Conservation (phyloP, 805 yeast species). For the Metschnikowia kunwiensis region DNA sequence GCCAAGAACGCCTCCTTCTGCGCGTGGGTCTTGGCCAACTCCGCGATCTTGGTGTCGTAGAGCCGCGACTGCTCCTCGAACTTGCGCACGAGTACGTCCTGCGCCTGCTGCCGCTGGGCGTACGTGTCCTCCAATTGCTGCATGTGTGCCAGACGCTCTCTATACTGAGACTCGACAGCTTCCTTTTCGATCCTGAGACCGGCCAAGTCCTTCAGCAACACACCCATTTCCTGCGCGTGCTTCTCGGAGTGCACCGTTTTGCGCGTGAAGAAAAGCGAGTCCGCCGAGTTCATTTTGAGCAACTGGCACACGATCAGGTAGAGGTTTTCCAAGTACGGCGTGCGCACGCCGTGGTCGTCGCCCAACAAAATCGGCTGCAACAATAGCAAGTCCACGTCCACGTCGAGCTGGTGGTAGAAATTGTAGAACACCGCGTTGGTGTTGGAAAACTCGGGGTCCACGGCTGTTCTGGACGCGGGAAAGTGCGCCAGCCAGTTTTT, state of each 20-base stretch:
- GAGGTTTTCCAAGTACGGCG: constrained; percentile 86
- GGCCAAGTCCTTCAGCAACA: constrained; percentile 21
- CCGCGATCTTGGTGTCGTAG: constrained; percentile 15
- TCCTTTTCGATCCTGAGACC: constrained; percentile 18
- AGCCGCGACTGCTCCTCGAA: constrained; percentile 10
- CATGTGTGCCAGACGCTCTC: constrained; percentile 22
- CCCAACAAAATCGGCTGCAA: constrained; percentile 86
- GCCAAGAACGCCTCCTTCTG: constrained; percentile 10
- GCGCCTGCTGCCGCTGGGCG: constrained; percentile 18
- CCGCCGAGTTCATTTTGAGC: constrained; percentile 42
- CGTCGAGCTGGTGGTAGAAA: constrained; percentile 48
- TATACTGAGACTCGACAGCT: constrained; percentile 17
- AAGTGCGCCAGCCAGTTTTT: constrained; percentile 50
- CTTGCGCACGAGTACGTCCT: constrained; percentile 16
- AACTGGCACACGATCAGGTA: constrained; percentile 75
- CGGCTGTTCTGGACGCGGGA: constrained; percentile 27
- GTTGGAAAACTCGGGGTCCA: constrained; percentile 22
- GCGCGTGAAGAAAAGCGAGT: constrained; percentile 33
- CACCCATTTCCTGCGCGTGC: constrained; percentile 21
- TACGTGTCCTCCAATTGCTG: constrained; percentile 25
- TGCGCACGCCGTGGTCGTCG: constrained; percentile 81
- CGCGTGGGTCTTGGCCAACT: constrained; percentile 9
- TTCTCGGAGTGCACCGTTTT: constrained; percentile 19
- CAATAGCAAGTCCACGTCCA: constrained; percentile 71
- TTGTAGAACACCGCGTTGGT: constrained; percentile 61